A percentile compares a stretch with the other conserved stretches of the same genome.
phyloP scores from a whole-genome alignment of 1,284 basidiomycete genomes.

The Pseudozyma sp. region DNA sequence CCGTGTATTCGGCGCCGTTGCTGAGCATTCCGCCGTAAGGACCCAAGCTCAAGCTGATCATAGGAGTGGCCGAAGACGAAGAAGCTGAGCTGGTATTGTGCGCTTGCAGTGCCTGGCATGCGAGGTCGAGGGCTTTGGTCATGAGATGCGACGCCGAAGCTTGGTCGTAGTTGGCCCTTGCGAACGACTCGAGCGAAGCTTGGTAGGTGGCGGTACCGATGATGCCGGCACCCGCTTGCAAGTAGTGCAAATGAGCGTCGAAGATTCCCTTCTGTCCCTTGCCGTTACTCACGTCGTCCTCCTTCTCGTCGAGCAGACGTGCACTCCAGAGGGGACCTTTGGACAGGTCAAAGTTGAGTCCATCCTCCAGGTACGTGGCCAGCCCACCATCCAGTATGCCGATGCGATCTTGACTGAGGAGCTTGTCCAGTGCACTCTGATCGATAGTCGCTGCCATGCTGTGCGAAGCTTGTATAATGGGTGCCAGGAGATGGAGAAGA shows the following conservation, averaged over 20 bases:
- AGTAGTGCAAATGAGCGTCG: constrained; percentile 56
- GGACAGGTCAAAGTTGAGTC: constrained; percentile 54
- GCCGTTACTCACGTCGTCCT: constrained; percentile 38
- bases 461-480: neutral
- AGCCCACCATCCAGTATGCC: constrained; percentile 59
- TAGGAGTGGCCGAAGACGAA: constrained; percentile 10
- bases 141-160: constrained; percentile 48
- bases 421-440: constrained; percentile 27
- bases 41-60: constrained; percentile 55
- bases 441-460: constrained; percentile 25
- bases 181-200: constrained; percentile 53
- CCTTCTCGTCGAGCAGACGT: constrained; percentile 50
- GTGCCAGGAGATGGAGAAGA: neutral
- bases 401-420: constrained; percentile 40
- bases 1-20: constrained; percentile 61
- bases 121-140: constrained; percentile 50
- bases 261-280: constrained; percentile 47
- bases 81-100: constrained; percentile 13
- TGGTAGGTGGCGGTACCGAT: constrained; percentile 62
- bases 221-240: constrained; percentile 58
- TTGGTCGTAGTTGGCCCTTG: constrained; percentile 35
- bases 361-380: constrained; percentile 62
- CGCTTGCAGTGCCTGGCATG: constrained; percentile 39
- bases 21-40: constrained; percentile 60
- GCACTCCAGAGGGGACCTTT: constrained; percentile 58